Conservation (phyloP, 768 basidiomycete species). For the Tremella yokohamensis region DNA sequence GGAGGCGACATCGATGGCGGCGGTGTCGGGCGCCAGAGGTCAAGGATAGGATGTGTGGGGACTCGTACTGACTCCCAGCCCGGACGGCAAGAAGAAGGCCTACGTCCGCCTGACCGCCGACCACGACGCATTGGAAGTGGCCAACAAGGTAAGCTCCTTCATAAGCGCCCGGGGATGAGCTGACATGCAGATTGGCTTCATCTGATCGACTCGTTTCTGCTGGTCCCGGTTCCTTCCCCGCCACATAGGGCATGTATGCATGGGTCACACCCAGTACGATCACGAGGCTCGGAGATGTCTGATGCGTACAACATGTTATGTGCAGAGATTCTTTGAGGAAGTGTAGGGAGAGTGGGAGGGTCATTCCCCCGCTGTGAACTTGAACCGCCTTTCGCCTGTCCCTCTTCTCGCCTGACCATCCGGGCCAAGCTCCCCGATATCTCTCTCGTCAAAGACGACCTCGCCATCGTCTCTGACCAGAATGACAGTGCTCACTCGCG, state of each 20-base stretch:
- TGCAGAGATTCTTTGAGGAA: too few relatives aligned
- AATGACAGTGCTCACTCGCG: conserved; percentile 45
- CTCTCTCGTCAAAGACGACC: conserved; percentile 44
- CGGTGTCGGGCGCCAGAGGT: too few relatives aligned
- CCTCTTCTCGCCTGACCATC: conserved; percentile 23
- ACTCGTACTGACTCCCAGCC: conserved; percentile 55
- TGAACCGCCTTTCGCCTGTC: conserved; percentile 19
- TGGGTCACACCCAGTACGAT: background rate
- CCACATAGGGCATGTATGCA: conserved; percentile 10
- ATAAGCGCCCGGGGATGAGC: background rate
- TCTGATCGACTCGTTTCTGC: conserved; percentile 53
- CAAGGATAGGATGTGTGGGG: background rate
- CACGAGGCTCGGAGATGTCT: too few relatives aligned
- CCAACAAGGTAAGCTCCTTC: conserved; percentile 72
- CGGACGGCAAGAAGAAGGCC: conserved; percentile 99
- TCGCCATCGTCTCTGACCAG: conserved; percentile 37
- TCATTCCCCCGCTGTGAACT: conserved; percentile 10
- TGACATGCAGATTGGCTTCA: conserved; percentile 79
- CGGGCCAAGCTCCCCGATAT: conserved; percentile 28
- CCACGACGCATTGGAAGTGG: conserved; percentile 92
- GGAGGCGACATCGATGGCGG: background rate
- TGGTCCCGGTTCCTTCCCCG: conserved; percentile 2
- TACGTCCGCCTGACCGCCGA: conserved; percentile 94
- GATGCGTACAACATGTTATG: too few relatives aligned
- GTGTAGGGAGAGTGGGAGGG: too few relatives aligned